phyloP scores from a whole-genome alignment of 2,329 filamentous ascomycete species.

The Aureobasidium musti region DNA sequence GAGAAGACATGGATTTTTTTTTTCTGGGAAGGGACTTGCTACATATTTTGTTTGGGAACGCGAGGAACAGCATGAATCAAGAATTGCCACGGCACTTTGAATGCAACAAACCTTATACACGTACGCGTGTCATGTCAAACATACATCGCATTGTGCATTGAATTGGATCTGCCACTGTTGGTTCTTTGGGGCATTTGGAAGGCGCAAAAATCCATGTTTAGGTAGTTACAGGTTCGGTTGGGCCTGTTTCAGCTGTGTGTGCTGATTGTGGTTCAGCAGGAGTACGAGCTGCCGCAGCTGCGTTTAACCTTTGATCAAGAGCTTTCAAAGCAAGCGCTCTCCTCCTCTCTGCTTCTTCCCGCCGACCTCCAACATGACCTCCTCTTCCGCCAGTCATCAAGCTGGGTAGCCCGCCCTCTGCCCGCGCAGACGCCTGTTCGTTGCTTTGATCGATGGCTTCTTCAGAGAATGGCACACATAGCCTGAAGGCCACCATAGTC shows the following conservation, averaged over 20 bases:
- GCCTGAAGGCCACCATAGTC: conserved; percentile 69
- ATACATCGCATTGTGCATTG: not conserved
- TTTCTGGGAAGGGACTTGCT: not conserved
- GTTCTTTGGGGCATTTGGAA: not conserved
- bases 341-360: conserved; percentile 88
- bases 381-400: conserved; percentile 55
- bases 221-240: conserved; percentile 3
- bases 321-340: conserved; percentile 87
- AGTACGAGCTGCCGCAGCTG: conserved; percentile 58
- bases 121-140: not conserved
- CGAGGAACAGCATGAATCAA: not conserved
- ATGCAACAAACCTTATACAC: not conserved
- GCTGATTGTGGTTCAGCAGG: conserved; percentile 2
- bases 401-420: conserved; percentile 62
- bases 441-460: conserved; percentile 75
- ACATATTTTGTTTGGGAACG: not conserved
- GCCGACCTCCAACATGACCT: conserved; percentile 59
- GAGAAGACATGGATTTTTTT: conserved; percentile 18
- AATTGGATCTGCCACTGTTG: not conserved
- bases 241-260: not conserved
- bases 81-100: not conserved
- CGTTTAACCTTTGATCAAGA: conserved; percentile 82
- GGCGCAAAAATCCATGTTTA: not conserved
- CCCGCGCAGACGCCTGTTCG: conserved; percentile 67
- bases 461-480: conserved; percentile 83